Evolutionary conservation across 75 land plant species (phyloP), one percentile per base, ranked within the genome.

Genomic region (Azolla pinnata): DNA sequence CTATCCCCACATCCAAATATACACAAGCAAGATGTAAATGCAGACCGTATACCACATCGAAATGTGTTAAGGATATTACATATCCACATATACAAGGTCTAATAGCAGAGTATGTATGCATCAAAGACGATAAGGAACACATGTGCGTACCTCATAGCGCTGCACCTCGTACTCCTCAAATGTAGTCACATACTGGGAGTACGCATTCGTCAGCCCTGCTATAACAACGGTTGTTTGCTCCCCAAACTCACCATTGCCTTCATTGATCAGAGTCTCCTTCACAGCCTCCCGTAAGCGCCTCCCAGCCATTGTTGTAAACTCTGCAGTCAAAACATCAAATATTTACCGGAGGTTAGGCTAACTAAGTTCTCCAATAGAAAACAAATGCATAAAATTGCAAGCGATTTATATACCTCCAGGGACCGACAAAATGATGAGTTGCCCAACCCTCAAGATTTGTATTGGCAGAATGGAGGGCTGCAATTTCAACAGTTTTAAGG

Each of bases 291-390:
- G 81, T 0, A 95, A 83, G 31, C 88, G 84, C 60, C 99, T 83
- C 18, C 99, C 99, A 65, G 99, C 87, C 99, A 95, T 95, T 52
- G 96, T 95, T 31, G 90, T 82, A 54, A 95, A 85, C 54, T 95
- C 99, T 95, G 85, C 29, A 34, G 31, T n/a, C n/a, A n/a, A n/a
- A n/a, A n/a, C n/a, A n/a, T n/a, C n/a, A n/a, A n/a, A n/a, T n/a
- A n/a, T n/a, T n/a, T n/a, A n/a, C n/a, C n/a, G n/a, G n/a, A n/a
- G n/a, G n/a, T n/a, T n/a, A n/a, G n/a, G n/a, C n/a, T n/a, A n/a
- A n/a, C n/a, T n/a, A n/a, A n/a, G n/a, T n/a, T n/a, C n/a, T n/a
- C n/a, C n/a, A n/a, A 35, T 5, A 5, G 40, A 35, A 35, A 5
- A 35, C 5, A 35, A 35, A 35, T 5, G 10, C 50, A 16, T 47